These are phyloP conservation scores for Chiua sp. DNA, from an alignment of 1,284 basidiomycete genomes.

Conservation along the genomic window DNA sequence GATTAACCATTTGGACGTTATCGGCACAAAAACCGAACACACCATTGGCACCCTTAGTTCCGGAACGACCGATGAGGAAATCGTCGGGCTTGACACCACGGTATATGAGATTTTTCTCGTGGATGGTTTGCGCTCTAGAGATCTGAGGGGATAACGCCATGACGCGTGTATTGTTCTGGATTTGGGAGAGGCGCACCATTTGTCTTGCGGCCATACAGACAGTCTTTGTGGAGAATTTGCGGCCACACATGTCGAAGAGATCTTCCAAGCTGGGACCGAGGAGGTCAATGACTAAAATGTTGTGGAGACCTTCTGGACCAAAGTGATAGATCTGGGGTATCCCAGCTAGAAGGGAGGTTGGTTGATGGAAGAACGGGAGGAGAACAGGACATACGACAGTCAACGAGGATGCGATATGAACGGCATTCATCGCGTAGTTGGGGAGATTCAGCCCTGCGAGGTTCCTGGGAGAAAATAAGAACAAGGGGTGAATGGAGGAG, in stretches of 20 bases:
- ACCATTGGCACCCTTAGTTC: conserved; percentile 86
- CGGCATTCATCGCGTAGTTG: conserved; percentile 97
- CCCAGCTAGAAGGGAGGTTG: conserved; percentile 62
- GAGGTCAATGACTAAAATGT: conserved; percentile 96
- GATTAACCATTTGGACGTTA: not conserved
- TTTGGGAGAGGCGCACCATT: conserved; percentile 67
- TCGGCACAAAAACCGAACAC: conserved; percentile 2
- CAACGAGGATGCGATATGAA: conserved; percentile 94
- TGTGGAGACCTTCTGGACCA: conserved; percentile 98
- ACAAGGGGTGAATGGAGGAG: conserved; percentile 8
- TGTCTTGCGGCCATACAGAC: conserved; percentile 99
- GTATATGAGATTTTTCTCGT: conserved; percentile 98
- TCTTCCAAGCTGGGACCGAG: conserved; percentile 98
- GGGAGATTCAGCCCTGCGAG: conserved; percentile 96
- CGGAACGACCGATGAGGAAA: conserved; percentile 94
- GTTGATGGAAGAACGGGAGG: conserved; percentile 12
- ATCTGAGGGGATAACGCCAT: conserved; percentile 58
- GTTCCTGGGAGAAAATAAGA: conserved; percentile 69
- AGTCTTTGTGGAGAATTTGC: conserved; percentile 96
- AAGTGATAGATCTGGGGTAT: conserved; percentile 99
- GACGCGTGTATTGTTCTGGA: conserved; percentile 2
- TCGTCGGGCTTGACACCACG: conserved; percentile 99
- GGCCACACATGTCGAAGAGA: conserved; percentile 96
- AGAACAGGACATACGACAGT: conserved; percentile 76
- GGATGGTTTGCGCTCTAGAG: conserved; percentile 95